Base-by-base conservation (phyloP, 2,329 filamentous ascomycete genomes). In the Sarocladiaceae sp. region DNA sequence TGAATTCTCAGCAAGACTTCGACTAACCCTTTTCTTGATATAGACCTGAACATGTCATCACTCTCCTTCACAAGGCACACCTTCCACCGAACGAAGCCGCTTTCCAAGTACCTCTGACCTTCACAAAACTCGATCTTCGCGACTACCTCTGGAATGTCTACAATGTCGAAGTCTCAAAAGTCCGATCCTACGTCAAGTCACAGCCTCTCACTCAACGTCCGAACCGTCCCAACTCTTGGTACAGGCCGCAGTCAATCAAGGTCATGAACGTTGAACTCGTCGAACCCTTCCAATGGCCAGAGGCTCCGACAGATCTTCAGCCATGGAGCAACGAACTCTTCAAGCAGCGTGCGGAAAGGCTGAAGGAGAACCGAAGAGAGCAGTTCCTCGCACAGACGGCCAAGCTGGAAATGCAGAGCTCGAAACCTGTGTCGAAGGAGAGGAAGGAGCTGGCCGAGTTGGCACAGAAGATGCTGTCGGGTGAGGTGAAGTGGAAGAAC, bases 61-160 rank as follows among this genome's bases (percentile, higher is more conserved):
- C 87, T 55, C 82, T 97, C 63, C 76, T 96, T 61, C 87, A 77
- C 59, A 87, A 84, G 54, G 82, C 83, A 26, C 77, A 81, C 59
- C 80, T 88, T 51, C 86, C 89, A 7, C 84, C 92, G 18, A 87
- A 84, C 67, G 90, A 89, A 67, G 94, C 93, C 57, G 87, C 85
- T 62, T 99, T 99, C 82, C 79, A 86, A 63, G 93, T 97, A 28
- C 94, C 94, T 11, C 80, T 97, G 61, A 84, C 82, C 62, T 91
- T 97, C 78, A 96, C 90, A 78, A 99, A 99, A 74, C 86, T 97
- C 70, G 94, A 99, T 69, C 75, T 99, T 37, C 89, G 91, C 69
- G 92, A 97, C 75, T 99, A 97, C 75, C 86, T 99, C 56, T 88
- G 83, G 74, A 85, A 96, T 69, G 81, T 82, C 39, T 99, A 99